A percentile compares a stretch with the other conserved stretches of the same genome.
These are phyloP conservation scores for Microstegium vimineum DNA, from an alignment of 176 grass and related monocot species.

Conservation along the genomic window DNA sequence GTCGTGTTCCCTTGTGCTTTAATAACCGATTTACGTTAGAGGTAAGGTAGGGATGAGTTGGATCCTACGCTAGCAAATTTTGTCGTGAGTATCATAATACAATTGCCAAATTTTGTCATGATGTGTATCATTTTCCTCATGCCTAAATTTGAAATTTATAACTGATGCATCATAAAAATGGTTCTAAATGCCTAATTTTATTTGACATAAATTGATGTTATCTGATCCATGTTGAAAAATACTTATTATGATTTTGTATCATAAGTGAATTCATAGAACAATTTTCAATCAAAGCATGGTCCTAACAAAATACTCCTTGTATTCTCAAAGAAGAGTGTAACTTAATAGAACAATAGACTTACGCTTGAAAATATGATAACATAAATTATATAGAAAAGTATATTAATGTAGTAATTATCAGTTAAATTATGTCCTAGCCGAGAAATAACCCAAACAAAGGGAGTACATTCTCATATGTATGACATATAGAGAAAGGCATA, in stretches of 20 bases:
- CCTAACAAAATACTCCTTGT: neutral
- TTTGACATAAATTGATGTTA: neutral
- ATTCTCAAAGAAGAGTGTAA: neutral
- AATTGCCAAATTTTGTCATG: neutral
- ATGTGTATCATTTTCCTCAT: neutral
- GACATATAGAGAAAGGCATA: neutral
- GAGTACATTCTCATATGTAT: neutral
- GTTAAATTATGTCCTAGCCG: neutral
- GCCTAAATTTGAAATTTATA: neutral
- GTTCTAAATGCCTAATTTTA: neutral
- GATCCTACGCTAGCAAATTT: neutral
- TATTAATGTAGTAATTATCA: neutral
- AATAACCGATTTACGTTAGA: neutral
- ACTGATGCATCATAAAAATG: neutral
- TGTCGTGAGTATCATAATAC: neutral
- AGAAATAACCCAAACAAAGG: too few relatives aligned
- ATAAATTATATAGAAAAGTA: neutral
- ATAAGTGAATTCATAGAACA: neutral
- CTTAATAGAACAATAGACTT: too few relatives aligned
- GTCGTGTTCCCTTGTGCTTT: neutral
- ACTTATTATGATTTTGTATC: neutral
- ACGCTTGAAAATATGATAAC: too few relatives aligned
- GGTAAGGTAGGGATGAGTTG: neutral
- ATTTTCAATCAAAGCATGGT: neutral
- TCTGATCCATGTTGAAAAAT: too few relatives aligned